Evolutionary conservation across 768 basidiomycete genomes (phyloP).

Genomic region (Cystofilobasidium capitatum): DNA sequence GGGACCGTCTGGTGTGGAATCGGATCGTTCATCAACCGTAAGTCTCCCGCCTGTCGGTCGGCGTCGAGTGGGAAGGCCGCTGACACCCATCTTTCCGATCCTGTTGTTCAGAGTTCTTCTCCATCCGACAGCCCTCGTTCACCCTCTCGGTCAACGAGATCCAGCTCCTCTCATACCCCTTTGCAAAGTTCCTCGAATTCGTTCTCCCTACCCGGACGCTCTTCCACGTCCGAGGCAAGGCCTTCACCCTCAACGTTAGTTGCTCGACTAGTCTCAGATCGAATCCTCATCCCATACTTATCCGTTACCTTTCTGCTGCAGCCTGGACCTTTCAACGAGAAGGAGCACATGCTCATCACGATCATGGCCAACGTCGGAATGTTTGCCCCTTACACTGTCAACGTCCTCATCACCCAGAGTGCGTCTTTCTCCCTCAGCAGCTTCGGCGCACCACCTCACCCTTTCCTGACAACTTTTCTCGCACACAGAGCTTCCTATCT

Average conservation of each 20-base stretch:
- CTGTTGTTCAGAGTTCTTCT: slow-evolving; percentile 35
- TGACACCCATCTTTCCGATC: not conserved
- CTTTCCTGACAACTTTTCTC: no score
- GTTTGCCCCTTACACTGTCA: slow-evolving; percentile 33
- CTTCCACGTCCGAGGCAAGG: slow-evolving; percentile 13
- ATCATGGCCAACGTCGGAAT: slow-evolving; percentile 35
- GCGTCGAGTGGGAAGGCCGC: not conserved
- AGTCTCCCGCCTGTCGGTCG: not conserved
- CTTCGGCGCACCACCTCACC: no score
- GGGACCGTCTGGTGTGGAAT: slow-evolving; percentile 38
- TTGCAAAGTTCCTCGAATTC: slow-evolving; percentile 14
- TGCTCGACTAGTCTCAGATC: not conserved
- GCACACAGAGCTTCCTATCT: slow-evolving; percentile 29
- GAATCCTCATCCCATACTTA: no score
- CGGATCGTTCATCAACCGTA: slow-evolving; percentile 36
- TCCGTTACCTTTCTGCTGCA: no score
- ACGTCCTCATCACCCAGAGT: slow-evolving; percentile 32
- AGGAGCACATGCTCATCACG: slow-evolving; percentile 33
- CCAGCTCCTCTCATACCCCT: slow-evolving; percentile 20
- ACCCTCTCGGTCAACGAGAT: slow-evolving; percentile 23
- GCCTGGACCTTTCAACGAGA: slow-evolving; percentile 35
- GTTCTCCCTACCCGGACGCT: slow-evolving; percentile 7
- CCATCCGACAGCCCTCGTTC: slow-evolving; percentile 20
- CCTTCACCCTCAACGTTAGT: slow-evolving; percentile 17
- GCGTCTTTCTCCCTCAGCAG: no score